These are phyloP conservation scores for Hemisphaericaspora nanyangensis DNA, from an alignment of 805 yeast genomes.

Conservation along the genomic window DNA sequence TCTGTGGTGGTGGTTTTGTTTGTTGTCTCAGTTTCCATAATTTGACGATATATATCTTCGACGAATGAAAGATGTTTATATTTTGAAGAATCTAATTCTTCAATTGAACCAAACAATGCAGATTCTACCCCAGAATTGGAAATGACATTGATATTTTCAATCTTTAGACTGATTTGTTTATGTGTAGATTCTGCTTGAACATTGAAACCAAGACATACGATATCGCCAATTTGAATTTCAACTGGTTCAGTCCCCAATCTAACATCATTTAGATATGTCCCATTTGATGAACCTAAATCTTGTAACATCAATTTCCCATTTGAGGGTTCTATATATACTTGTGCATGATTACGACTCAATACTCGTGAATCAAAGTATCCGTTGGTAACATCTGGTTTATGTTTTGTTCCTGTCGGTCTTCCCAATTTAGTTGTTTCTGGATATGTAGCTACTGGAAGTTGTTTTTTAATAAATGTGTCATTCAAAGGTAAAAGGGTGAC, in stretches of 20 bases:
- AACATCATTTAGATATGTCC: constrained; percentile 82
- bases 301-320: constrained; percentile 68
- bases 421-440: constrained; percentile 89
- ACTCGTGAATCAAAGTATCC: constrained; percentile 95
- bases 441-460: constrained; percentile 68
- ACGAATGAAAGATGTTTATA: constrained; percentile 33
- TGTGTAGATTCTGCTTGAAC: constrained; percentile 68
- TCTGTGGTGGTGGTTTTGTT: constrained; percentile 3
- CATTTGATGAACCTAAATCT: constrained; percentile 90
- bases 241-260: constrained; percentile 61
- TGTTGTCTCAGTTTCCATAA: constrained; percentile 16
- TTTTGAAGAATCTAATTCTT: constrained; percentile 21
- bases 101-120: constrained; percentile 4
- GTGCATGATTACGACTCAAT: constrained; percentile 90
- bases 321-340: constrained; percentile 65
- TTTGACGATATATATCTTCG: constrained; percentile 23
- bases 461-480: constrained; percentile 77
- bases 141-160: constrained; percentile 67
- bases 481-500: constrained; percentile 76
- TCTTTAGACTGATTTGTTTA: constrained; percentile 78
- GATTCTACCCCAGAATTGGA: not conserved
- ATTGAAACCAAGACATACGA: constrained; percentile 92
- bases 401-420: constrained; percentile 72
- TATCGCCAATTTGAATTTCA: constrained; percentile 73
- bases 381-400: constrained; percentile 62